A percentile compares a stretch with the other conserved stretches of the same genome.
Conservation (phyloP, 148 eudicot species). For the Agrostemma githago region DNA sequence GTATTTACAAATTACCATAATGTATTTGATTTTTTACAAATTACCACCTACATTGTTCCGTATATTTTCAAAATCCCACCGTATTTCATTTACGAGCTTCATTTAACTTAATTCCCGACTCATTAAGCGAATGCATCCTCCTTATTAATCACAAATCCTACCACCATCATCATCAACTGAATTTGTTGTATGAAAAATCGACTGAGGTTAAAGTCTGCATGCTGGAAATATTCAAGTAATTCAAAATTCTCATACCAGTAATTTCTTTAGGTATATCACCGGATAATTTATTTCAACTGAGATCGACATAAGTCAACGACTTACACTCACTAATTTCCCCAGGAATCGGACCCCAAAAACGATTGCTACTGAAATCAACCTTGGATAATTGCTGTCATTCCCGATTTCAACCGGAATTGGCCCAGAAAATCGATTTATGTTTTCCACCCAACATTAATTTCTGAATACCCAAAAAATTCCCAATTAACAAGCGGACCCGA, state of each 20-base stretch:
- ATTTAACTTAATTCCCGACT: too few species aligned
- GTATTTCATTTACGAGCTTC: too few species aligned
- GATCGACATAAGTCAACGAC: conserved; percentile 71
- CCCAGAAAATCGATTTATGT: conserved; percentile 51
- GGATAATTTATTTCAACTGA: conserved; percentile 64
- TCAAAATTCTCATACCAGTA: conserved; percentile 66
- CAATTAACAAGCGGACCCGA: too few species aligned
- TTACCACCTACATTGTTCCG: too few species aligned
- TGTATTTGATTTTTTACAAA: too few species aligned
- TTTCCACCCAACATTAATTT: too few species aligned
- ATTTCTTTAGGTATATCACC: conserved; percentile 75
- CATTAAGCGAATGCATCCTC: too few species aligned
- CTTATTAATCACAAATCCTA: too few species aligned
- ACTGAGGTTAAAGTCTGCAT: conserved; percentile 89
- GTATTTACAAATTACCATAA: too few species aligned
- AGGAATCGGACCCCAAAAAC: conserved; percentile 50
- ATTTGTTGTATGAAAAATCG: conserved; percentile 88
- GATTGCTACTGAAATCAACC: conserved; percentile 76
- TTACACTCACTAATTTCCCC: conserved; percentile 70
- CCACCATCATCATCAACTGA: conserved; percentile 15
- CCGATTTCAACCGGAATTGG: conserved; percentile 16
- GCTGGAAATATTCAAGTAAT: conserved; percentile 64
- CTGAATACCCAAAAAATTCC: too few species aligned
- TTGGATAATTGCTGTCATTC: conserved; percentile 75
- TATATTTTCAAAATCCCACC: too few species aligned